Conservation (phyloP, 176 grass and related monocot species). For the Musa beccarii region DNA sequence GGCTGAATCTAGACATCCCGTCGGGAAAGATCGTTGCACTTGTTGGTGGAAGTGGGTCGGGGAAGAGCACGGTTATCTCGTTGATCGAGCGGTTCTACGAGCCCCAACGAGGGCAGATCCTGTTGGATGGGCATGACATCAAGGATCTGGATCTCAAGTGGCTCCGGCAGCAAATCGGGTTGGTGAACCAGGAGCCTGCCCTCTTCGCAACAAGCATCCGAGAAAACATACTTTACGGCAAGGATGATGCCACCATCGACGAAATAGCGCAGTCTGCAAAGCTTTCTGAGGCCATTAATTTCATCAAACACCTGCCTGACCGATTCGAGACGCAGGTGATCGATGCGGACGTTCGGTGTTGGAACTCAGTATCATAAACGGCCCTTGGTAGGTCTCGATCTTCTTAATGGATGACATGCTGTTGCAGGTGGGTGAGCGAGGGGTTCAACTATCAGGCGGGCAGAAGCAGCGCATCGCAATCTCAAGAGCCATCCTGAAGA, state of each 20-base stretch:
- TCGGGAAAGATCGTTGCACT: constrained; percentile 73
- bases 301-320: constrained; percentile 82
- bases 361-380: too few relatives aligned
- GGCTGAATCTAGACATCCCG: constrained; percentile 65
- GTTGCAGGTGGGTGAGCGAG: constrained; percentile 65
- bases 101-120: constrained; percentile 43
- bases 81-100: constrained; percentile 98
- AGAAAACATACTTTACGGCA: constrained; percentile 95
- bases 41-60: constrained; percentile 80
- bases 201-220: constrained; percentile 95
- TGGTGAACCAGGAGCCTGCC: constrained; percentile 92
- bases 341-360: too few relatives aligned
- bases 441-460: constrained; percentile 82
- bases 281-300: constrained; percentile 74
- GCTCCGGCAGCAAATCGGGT: constrained; percentile 78
- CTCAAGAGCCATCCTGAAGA: constrained; percentile 80
- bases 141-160: constrained; percentile 80
- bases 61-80: constrained; percentile 92
- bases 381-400: too few relatives aligned
- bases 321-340: constrained; percentile 74
- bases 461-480: constrained; percentile 97
- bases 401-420: neutral
- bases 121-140: constrained; percentile 59
- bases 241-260: constrained; percentile 52
- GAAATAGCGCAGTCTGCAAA: constrained; percentile 71